Base-by-base conservation (phyloP, 306 rosid species). In the Prunus armeniaca region DNA sequence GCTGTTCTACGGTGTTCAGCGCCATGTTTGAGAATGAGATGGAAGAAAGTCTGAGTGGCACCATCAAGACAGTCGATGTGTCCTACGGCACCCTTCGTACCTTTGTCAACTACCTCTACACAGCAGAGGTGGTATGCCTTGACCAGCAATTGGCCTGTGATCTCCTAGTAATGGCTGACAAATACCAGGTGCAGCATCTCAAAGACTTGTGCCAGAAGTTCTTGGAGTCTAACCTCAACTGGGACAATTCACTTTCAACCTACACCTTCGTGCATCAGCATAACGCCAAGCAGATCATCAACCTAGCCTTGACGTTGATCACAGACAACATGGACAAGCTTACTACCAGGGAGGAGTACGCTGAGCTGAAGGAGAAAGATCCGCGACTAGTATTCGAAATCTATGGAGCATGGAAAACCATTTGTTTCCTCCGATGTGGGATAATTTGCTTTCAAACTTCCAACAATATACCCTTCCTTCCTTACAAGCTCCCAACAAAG, bases 401-500 rank as follows among this genome's bases (percentile, higher is more conserved):
- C 73, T 93, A 76, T 41, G 96, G 91, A 87, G 82, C 88, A 1
- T 30, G 34, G 4, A 30, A 0, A 30, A 30, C 34, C 34, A 30
- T 30, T 30, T 0, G 34, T 30, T 30, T 30, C 34, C 34, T 30
- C 34, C 1, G 34, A 22, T 0, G 34, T 30, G 34, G 34, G 34
- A 30, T 30, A 30, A 30, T 30, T 30, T 30, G 34, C 34, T 30
- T 30, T 30, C 34, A 30, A 30, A 30, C 34, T 30, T 30, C 1
- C 34, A 30, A 30, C 34, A 30, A 93, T 85, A 79, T 88, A 87
- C 45, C 94, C 98, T 72, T 88, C 91, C 80, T 90, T 93, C 66
- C 47, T 87, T 67, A 91, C 90, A 46, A 93, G 91, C 76, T 91
- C 83, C 98, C 98, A 93, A 79, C 98, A 93, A 64, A 93, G 75